A percentile compares a stretch with the other conserved stretches of the same genome.
phyloP scores from a whole-genome alignment of 2,329 filamentous ascomycete genomes.

The Pseudogymnoascus sp. region DNA sequence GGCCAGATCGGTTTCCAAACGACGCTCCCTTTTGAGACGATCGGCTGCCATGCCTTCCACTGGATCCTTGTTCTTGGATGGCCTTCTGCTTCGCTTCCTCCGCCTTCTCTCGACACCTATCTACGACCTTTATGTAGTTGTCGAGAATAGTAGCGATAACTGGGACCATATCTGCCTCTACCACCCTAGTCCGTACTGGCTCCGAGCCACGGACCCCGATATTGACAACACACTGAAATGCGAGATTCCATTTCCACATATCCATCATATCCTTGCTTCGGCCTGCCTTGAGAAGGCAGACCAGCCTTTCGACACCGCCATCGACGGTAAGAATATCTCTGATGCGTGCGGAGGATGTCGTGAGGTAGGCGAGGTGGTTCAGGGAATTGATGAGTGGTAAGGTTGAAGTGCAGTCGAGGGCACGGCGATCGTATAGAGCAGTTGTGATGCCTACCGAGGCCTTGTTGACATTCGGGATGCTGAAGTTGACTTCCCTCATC shows the following conservation, averaged over 20 bases:
- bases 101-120: conserved; percentile 79
- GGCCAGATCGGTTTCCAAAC: conserved; percentile 45
- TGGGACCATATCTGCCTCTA: conserved; percentile 98
- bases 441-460: conserved; percentile 98
- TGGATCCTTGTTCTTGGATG: conserved; percentile 30
- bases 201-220: conserved; percentile 96
- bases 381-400: conserved; percentile 97
- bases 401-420: conserved; percentile 96
- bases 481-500: conserved; percentile 99
- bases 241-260: conserved; percentile 99
- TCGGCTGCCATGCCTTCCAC: conserved; percentile 23
- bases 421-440: conserved; percentile 92
- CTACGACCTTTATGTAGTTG: conserved; percentile 95
- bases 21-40: conserved; percentile 28
- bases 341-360: conserved; percentile 93
- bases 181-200: conserved; percentile 84
- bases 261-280: conserved; percentile 98
- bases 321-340: conserved; percentile 97
- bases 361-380: conserved; percentile 97
- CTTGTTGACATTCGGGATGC: conserved; percentile 99
- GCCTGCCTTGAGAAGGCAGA: conserved; percentile 97
- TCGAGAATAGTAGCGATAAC: conserved; percentile 97
- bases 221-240: conserved; percentile 98
- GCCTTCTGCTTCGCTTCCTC: conserved; percentile 70
- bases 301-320: conserved; percentile 91